Evolutionary conservation across 192 early-diverging fungal species (phyloP).

Genomic region (Podochytrium sp.): DNA sequence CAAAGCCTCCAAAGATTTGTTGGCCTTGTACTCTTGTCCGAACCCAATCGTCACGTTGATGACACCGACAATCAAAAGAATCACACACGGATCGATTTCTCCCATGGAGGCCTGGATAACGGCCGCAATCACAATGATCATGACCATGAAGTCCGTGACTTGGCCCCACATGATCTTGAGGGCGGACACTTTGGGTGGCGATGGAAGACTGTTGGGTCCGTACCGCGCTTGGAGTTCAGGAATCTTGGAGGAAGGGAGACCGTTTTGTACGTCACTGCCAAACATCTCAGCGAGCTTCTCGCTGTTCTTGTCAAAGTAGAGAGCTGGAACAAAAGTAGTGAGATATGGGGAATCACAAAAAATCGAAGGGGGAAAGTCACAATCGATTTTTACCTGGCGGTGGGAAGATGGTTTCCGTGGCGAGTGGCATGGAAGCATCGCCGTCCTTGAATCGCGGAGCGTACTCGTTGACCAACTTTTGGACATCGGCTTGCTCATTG

Average conservation of each 20-base stretch:
- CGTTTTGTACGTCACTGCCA: conserved; percentile 66
- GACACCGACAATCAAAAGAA: conserved; percentile 80
- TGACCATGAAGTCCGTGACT: conserved; percentile 92
- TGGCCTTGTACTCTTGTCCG: conserved; percentile 90
- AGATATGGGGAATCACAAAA: not conserved
- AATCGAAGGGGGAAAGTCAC: too few relatives aligned
- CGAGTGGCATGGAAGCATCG: conserved; percentile 51
- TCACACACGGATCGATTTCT: conserved; percentile 52
- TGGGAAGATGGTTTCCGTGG: conserved; percentile 53
- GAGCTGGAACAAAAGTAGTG: conserved; percentile 49
- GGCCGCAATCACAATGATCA: conserved; percentile 82
- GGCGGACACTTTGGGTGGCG: conserved; percentile 69
- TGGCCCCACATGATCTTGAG: conserved; percentile 84
- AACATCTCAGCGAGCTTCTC: conserved; percentile 87
- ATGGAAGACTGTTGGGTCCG: conserved; percentile 82
- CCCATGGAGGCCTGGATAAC: conserved; percentile 55
- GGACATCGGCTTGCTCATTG: conserved; percentile 76
- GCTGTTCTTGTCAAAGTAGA: conserved; percentile 95
- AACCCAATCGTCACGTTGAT: conserved; percentile 87
- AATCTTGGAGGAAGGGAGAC: conserved; percentile 65
- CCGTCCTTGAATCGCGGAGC: conserved; percentile 42
- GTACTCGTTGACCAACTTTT: conserved; percentile 72
- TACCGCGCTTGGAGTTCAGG: conserved; percentile 74
- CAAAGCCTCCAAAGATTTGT: conserved; percentile 91
- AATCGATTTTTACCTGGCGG: conserved; percentile 55